Evolutionary conservation across 2,329 filamentous ascomycete species (phyloP).

Genomic region (Trichophyton mentagrophytes): DNA sequence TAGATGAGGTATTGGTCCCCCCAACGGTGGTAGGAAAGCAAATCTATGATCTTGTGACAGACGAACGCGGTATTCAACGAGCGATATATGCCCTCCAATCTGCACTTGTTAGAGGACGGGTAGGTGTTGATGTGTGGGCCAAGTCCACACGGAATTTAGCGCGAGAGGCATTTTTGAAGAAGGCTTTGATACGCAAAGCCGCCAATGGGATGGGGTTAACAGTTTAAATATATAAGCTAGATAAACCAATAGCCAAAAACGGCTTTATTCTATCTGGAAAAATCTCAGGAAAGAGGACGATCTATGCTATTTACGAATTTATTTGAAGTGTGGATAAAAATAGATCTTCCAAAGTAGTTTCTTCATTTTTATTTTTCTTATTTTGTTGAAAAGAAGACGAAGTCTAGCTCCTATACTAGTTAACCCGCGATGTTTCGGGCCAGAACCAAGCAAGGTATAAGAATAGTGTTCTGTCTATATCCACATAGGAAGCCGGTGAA

Average conservation of each 20-base stretch:
- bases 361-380: too few species aligned
- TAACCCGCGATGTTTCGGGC: too few species aligned
- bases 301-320: too few species aligned
- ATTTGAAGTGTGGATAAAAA: too few species aligned
- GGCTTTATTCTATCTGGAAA: too few species aligned
- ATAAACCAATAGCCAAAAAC: neutral
- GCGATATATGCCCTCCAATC: slow-evolving; percentile 56
- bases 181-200: slow-evolving; percentile 35
- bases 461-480: too few species aligned
- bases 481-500: neutral
- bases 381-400: too few species aligned
- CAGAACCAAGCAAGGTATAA: too few species aligned
- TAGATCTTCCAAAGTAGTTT: too few species aligned
- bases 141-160: slow-evolving; percentile 35
- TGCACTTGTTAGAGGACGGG: slow-evolving; percentile 34
- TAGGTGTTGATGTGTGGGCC: slow-evolving; percentile 36
- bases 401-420: too few species aligned
- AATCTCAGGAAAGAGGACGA: too few species aligned
- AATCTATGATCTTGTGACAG: slow-evolving; percentile 75
- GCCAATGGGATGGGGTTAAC: slow-evolving; percentile 34
- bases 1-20: slow-evolving; percentile 87
- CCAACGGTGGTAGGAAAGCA: slow-evolving; percentile 88
- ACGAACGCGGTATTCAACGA: slow-evolving; percentile 76
- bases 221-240: neutral
- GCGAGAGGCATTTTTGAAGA: slow-evolving; percentile 37